Evolutionary conservation across 345 rosid species (phyloP), one percentile per base, ranked within the genome.

Genomic region (Lepidium sativum): DNA sequence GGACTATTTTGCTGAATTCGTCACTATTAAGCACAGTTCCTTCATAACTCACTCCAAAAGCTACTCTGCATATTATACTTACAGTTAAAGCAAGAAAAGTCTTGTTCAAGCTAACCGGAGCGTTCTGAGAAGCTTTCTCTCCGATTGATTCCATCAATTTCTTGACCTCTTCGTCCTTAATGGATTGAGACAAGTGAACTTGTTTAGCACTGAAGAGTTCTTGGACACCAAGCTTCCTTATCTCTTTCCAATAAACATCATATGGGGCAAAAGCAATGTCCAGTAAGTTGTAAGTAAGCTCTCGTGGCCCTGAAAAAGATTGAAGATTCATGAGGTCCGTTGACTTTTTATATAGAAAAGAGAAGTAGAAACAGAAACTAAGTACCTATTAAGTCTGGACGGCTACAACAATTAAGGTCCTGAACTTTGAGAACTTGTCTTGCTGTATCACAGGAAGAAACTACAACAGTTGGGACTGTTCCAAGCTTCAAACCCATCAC

Each of bases 231-330:
- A 75, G 23, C 60, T 72, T 80, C 38, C 80, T 59, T 31, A 68
- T 51, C 49, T 78, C 79, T 34, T 67, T 75, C 84, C 82, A 77
- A 14, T 74, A 76, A 1, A 21, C 71, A 37, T 40, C 41, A 10
- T 68, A 78, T 0, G 84, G 82, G 6, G 82, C 35, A 21, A 77
- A 82, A 32, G 35, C 80, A 17, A 85, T 1, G 54, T 81, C 87
- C 0, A 44, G 1, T 31, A 71, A 41, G 20, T 72, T 57, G 45
- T 82, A 85, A 29, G 85, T 68, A 4, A 82, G 29, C 33, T 57
- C 81, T 4, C 61, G 42, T 15, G n/a, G n/a, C 25, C 78, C 81
- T 58, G 7, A 52, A 11, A 0, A 23, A n/a, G 12, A 8, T 43
- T 43, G 9, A 34, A 54, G 11, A 43, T 17, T 32, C 43, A 54